Evolutionary conservation across 805 yeast species (phyloP), one percentile per base, ranked within the genome.

Genomic region (Candida golubevii): DNA sequence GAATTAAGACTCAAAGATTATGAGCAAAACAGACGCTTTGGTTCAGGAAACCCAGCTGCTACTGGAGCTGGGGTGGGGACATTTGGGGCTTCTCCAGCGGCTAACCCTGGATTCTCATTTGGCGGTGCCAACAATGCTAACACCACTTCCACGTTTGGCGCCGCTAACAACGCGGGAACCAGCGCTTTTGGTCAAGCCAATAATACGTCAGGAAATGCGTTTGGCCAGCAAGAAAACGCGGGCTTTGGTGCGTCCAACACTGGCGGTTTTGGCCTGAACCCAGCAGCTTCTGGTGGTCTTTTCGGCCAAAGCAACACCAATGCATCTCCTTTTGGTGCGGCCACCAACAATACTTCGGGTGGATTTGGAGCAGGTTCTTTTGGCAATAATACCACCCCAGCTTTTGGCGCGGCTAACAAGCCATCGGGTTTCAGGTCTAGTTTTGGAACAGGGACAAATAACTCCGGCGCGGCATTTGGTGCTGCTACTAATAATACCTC

Each of bases 1-100:
- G 99, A 93, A 61, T 77, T 93, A 63, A 78, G 99, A 60, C 70
- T 77, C 54, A 91, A 85, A 62, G 99, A 93, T 66, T 93, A 93
- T 61, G 79, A 80, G 55, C 85, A 81, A 51, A 79, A 79, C 43
- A 75, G 93, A 58, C 75, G 79, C 48, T 79, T 51, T 50, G 90
- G 87, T 12, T 79, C 69, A 49, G 58, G 57, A 1, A 48, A 44
- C 30, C 46, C 60, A 4, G 39, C 60, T 1, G 58, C 55, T 3
- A 55, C 58, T 8, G 65, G 71, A 50, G 46, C 42, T 6, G 23
- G 23, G 5, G 50, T 57, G 35, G 64, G 62, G n/a, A 54, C 65
- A 38, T 50, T 42, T 26, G 46, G 46, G 18, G 45, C 47, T 12
- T 34, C 47, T 1, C 41, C 50, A 4, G 47, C 50, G 6, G 50